Conservation (phyloP, 768 basidiomycete species). For the Pleurotus eryngii region DNA sequence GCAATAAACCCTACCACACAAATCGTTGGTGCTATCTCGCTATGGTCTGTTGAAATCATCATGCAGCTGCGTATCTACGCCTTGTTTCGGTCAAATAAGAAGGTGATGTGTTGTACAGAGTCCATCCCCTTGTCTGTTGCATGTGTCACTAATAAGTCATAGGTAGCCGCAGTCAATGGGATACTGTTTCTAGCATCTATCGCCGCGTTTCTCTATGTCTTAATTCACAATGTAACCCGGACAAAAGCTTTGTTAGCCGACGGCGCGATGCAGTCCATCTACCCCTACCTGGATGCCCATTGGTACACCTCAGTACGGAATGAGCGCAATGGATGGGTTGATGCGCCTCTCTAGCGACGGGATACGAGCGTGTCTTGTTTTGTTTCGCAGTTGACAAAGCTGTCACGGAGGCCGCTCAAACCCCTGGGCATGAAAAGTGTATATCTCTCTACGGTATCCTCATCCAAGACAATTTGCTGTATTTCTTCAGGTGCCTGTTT, state of each 20-base stretch:
- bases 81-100: constrained; percentile 35
- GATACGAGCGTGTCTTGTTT: constrained; percentile 40
- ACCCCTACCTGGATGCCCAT: constrained; percentile 39
- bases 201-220: constrained; percentile 36
- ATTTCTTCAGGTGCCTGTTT: constrained; percentile 36
- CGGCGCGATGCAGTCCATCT: constrained; percentile 31
- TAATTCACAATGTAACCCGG: constrained; percentile 32
- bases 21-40: constrained; percentile 37
- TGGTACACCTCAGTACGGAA: constrained; percentile 36
- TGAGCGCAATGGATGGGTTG: constrained; percentile 36
- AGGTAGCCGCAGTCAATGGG: constrained; percentile 37
- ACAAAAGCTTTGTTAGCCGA: constrained; percentile 31
- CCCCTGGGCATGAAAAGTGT: constrained; percentile 20
- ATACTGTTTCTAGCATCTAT: constrained; percentile 38
- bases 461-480: constrained; percentile 39
- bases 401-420: constrained; percentile 19
- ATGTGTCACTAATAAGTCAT: too few species aligned
- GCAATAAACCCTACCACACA: constrained; percentile 38
- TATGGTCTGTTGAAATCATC: constrained; percentile 49
- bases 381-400: constrained; percentile 36
- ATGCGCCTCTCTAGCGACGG: constrained; percentile 21
- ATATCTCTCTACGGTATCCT: constrained; percentile 31
- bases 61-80: constrained; percentile 47
- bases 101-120: constrained; percentile 19
- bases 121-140: background rate